Base-by-base conservation (phyloP, 2,329 filamentous ascomycete species). In the Stemphylium beticola region DNA sequence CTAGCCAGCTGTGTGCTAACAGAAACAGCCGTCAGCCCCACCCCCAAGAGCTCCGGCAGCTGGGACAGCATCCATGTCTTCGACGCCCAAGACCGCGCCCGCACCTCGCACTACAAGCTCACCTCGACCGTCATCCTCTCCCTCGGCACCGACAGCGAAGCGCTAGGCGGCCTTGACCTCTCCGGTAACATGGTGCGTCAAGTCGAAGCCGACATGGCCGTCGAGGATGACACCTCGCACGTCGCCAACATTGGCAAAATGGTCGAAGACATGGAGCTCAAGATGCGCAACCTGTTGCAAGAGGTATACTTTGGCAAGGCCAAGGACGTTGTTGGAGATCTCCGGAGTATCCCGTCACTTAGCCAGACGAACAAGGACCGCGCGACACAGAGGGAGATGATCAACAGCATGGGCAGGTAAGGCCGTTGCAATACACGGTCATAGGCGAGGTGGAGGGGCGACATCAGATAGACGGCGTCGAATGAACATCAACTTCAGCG, bases 51-150 rank as follows among this genome's bases (percentile, higher is more conserved):
- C 70, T 85, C 90, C 52, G 93, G 92, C 54, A 88, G 92, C 50
- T 99, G 95, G 95, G 95, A 99, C 79, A 96, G 91, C 63, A 98
- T 99, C 74, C 95, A 99, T 80, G 95, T 99, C 64, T 96, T 99
- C 76, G 95, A 99, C 77, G 92, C 93, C 55, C 92, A 92, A 69
- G 95, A 99, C 76, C 89, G 92, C 63, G 92, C 91, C 63, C 89
- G 95, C 61, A 91, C 87, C 64, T 93, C 92, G 55, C 93, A 97
- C 79, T 99, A 99, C 84, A 96, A 97, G 79, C 87, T 99, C 62
- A 99, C 95, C 0, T 96, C 91, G 63, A 99, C 95, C 4, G 93
- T 99, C 43, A 98, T 99, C 65, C 83, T 99, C 53, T 92, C 92
- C 53, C 84, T 99, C 44, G 88, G 91, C 17, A 88, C 87, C 49